phyloP scores from a whole-genome alignment of 1,284 basidiomycete species.

The Sporisorium graminicola region DNA sequence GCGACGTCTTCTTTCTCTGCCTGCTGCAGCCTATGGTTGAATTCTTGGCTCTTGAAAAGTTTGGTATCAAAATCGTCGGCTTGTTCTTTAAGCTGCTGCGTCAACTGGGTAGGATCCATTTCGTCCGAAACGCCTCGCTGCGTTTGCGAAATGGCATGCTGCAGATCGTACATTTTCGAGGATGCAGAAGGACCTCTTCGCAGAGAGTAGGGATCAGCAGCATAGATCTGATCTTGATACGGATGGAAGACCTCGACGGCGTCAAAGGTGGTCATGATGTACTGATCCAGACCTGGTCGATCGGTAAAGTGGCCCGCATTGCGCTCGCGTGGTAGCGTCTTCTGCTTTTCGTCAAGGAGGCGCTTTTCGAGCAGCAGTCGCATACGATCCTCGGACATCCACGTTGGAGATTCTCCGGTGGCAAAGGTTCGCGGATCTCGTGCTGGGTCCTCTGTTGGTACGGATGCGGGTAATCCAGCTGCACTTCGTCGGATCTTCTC shows the following conservation, averaged over 20 bases:
- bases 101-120: constrained; percentile 47
- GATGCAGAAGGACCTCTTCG: constrained; percentile 44
- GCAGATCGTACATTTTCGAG: constrained; percentile 53
- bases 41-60: constrained; percentile 66
- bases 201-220: constrained; percentile 45
- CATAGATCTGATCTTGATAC: constrained; percentile 46
- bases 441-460: constrained; percentile 49
- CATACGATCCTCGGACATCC: constrained; percentile 69
- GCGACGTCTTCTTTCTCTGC: constrained; percentile 55
- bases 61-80: constrained; percentile 64
- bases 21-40: constrained; percentile 54
- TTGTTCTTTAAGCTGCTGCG: constrained; percentile 14
- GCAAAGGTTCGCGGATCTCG: constrained; percentile 50
- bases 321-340: constrained; percentile 39
- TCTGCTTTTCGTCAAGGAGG: constrained; percentile 72
- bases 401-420: constrained; percentile 50
- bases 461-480: constrained; percentile 52
- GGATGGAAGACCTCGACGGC: constrained; percentile 73
- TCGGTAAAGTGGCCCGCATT: constrained; percentile 46
- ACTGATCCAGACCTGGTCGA: constrained; percentile 73
- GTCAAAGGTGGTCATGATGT: constrained; percentile 88
- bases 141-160: constrained; percentile 50
- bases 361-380: constrained; percentile 64
- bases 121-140: constrained; percentile 54
- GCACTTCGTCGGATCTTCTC: constrained; percentile 79